Conservation (phyloP, 2,329 filamentous ascomycete species). For the Lecanicillium sp. region DNA sequence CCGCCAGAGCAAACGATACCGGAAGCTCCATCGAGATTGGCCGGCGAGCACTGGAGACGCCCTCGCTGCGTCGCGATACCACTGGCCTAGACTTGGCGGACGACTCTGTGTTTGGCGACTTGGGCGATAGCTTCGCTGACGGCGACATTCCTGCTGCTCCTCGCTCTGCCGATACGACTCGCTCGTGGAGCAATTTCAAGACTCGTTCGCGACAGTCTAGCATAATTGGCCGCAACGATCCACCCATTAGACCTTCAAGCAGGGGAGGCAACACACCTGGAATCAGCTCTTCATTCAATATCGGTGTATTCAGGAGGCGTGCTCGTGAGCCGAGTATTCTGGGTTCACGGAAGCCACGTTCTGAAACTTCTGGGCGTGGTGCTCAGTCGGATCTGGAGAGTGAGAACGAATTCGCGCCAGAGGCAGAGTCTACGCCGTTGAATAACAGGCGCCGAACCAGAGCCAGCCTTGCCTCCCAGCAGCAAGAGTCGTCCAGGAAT, state of each 20-base stretch:
- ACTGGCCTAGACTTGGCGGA: conserved; percentile 41
- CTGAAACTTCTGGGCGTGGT: conserved; percentile 23
- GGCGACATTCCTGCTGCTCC: conserved; percentile 21
- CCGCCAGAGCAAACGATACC: conserved; percentile 13
- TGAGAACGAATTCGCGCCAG: conserved; percentile 48
- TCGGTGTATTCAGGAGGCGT: conserved; percentile 49
- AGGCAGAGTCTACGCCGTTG: conserved; percentile 61
- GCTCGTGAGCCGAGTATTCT: conserved; percentile 54
- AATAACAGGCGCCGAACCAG: conserved; percentile 35
- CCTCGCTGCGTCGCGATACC: conserved; percentile 29
- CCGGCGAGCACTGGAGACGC: conserved; percentile 25
- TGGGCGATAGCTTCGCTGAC: conserved; percentile 34
- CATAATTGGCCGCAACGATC: conserved; percentile 41
- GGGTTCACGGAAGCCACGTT: conserved; percentile 28
- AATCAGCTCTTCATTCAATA: conserved; percentile 43
- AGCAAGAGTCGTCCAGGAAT: conserved; percentile 16
- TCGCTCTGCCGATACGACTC: conserved; percentile 35
- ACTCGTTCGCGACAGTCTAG: conserved; percentile 40
- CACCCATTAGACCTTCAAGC: conserved; percentile 45
- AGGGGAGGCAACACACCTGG: conserved; percentile 37
- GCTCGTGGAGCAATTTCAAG: conserved; percentile 37
- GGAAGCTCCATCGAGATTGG: conserved; percentile 28
- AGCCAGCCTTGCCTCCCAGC: conserved; percentile 16
- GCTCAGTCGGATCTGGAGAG: conserved; percentile 32
- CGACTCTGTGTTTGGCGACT: conserved; percentile 37